Percentiles rank a stretch among this genome's conserved stretches.
phyloP scores from a whole-genome alignment of 768 basidiomycete species.

The Mycena crocata region DNA sequence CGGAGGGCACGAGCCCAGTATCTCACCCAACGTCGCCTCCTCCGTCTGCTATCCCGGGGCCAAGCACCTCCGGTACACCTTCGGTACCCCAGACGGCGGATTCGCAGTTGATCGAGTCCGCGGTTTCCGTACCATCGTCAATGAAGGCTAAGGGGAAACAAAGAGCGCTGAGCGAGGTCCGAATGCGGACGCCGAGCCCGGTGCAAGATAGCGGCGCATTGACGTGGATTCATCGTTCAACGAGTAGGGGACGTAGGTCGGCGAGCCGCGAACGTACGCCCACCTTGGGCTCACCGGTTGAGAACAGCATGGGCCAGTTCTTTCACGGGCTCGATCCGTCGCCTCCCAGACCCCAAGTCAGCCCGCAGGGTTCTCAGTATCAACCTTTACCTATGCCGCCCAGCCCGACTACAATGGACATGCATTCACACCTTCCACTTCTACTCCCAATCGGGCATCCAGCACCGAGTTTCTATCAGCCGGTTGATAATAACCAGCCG shows the following conservation, averaged over 20 bases:
- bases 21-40: neutral
- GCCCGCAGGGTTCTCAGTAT: neutral
- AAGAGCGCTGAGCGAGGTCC: neutral
- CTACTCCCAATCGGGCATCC: neutral
- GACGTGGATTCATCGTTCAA: neutral
- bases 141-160: slow-evolving; percentile 23
- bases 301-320: neutral
- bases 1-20: too few relatives aligned
- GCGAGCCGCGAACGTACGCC: neutral
- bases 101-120: neutral
- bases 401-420: neutral
- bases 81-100: neutral
- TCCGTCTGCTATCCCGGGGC: neutral
- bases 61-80: neutral
- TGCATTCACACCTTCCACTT: neutral
- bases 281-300: neutral
- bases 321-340: neutral
- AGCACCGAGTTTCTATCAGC: neutral
- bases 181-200: slow-evolving; percentile 16
- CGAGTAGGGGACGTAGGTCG: neutral
- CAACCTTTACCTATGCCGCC: neutral
- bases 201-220: neutral
- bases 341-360: neutral
- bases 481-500: neutral
- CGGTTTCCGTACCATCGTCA: slow-evolving; percentile 10